These are phyloP conservation scores for Ganoderma sp. DNA, from an alignment of 1,284 basidiomycete species.

Conservation along the genomic window DNA sequence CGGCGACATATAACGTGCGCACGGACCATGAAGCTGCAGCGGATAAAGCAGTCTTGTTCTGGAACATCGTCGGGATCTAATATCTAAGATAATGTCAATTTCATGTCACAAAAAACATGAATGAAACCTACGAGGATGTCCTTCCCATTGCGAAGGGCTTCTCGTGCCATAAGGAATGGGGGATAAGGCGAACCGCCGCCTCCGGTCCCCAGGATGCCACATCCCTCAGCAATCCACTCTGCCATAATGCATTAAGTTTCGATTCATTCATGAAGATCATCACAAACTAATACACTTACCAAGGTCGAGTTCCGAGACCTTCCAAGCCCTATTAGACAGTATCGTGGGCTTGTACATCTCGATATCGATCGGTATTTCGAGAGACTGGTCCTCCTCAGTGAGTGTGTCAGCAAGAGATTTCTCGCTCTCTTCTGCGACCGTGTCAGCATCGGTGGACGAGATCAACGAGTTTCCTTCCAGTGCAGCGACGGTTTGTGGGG, in stretches of 20 bases:
- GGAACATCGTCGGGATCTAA: slow-evolving; percentile 37
- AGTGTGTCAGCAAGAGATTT: slow-evolving; percentile 21
- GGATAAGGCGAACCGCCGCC: slow-evolving; percentile 61
- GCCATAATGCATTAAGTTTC: slow-evolving; percentile 10
- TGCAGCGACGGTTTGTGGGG: slow-evolving; percentile 29
- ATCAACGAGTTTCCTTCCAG: slow-evolving; percentile 13
- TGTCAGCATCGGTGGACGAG: slow-evolving; percentile 7
- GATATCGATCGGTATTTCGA: slow-evolving; percentile 32
- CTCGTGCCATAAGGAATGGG: slow-evolving; percentile 52
- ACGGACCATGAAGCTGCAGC: slow-evolving; percentile 47
- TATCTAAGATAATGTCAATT: slow-evolving; percentile 25
- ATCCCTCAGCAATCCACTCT: slow-evolving; percentile 61
- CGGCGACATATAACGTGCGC: not conserved
- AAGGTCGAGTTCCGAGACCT: slow-evolving; percentile 44
- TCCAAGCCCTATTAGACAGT: slow-evolving; percentile 40
- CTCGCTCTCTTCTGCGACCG: slow-evolving; percentile 19
- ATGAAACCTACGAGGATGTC: slow-evolving; percentile 44
- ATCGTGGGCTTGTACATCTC: slow-evolving; percentile 42
- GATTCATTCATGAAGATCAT: not conserved
- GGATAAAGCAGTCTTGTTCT: slow-evolving; percentile 38
- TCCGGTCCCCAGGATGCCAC: slow-evolving; percentile 59
- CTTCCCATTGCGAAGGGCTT: slow-evolving; percentile 54
- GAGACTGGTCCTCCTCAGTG: slow-evolving; percentile 8
- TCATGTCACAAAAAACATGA: not conserved
- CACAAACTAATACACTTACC: slow-evolving; percentile 29